phyloP scores from a whole-genome alignment of 768 basidiomycete species.

The Pisolithus sp. region DNA sequence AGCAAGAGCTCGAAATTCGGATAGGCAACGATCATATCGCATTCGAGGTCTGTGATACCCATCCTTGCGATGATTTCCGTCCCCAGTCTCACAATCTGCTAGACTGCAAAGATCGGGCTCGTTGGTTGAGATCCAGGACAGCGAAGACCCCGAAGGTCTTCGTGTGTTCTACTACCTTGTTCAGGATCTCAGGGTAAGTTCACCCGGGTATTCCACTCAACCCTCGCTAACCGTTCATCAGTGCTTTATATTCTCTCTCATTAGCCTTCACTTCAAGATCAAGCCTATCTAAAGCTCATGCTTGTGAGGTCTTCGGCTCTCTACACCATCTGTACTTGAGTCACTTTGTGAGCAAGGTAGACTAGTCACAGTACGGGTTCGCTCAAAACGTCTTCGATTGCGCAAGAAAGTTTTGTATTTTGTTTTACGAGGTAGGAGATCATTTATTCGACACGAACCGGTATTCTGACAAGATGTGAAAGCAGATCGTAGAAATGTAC shows the following conservation, averaged over 20 bases:
- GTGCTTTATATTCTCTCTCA: constrained; percentile 98
- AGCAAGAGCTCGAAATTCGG: constrained; percentile 95
- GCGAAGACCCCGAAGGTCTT: constrained; percentile 94
- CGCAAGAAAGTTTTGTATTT: constrained; percentile 24
- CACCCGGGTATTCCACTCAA: neutral
- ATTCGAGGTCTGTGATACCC: constrained; percentile 69
- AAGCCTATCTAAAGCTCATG: constrained; percentile 73
- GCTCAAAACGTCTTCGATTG: constrained; percentile 2
- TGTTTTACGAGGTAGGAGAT: constrained; percentile 13
- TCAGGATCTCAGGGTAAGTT: constrained; percentile 86
- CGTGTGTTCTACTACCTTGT: constrained; percentile 98
- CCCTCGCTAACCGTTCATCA: constrained; percentile 25
- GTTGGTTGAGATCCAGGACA: constrained; percentile 93
- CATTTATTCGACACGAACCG: neutral
- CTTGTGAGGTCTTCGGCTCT: neutral
- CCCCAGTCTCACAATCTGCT: neutral
- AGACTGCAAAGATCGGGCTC: constrained; percentile 99
- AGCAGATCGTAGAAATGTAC: too few species aligned
- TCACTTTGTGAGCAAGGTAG: constrained; percentile 3
- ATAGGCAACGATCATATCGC: constrained; percentile 93
- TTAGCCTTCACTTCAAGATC: constrained; percentile 99
- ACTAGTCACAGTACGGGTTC: constrained; percentile 4
- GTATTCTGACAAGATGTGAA: neutral
- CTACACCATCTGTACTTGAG: neutral
- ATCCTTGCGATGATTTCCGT: neutral